Evolutionary conservation across 352 stramenopile species (phyloP).

Genomic region (Pythium coloratum): DNA sequence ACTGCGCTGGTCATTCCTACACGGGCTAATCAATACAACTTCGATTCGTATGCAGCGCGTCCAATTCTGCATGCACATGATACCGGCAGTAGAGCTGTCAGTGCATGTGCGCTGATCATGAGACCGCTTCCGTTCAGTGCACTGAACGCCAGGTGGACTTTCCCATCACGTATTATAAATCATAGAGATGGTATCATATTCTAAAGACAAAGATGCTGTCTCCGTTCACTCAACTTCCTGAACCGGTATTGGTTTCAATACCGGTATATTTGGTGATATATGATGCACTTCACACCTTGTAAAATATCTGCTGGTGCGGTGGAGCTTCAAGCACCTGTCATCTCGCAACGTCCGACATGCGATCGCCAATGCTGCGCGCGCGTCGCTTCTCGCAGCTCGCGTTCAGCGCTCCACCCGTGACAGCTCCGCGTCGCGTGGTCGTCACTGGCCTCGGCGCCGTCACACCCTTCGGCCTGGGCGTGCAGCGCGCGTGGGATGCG

Average conservation of each 20-base stretch:
- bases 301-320: conserved; percentile 1
- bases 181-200: too few species aligned
- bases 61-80: too few species aligned
- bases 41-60: too few species aligned
- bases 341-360: not conserved
- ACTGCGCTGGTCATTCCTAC: too few species aligned
- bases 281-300: not conserved
- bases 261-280: conserved; percentile 3
- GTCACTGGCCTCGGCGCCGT: conserved; percentile 91
- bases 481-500: conserved; percentile 78
- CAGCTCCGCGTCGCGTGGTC: conserved; percentile 82
- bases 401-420: conserved; percentile 56
- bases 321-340: conserved; percentile 15
- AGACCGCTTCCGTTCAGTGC: too few species aligned
- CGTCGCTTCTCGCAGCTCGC: conserved; percentile 64
- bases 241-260: not conserved
- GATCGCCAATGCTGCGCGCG: conserved; percentile 3
- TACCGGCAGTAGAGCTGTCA: too few species aligned
- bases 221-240: too few species aligned
- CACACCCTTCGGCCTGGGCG: conserved; percentile 88
- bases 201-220: too few species aligned
- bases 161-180: too few species aligned
- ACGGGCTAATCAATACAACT: not conserved
- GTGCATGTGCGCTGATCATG: too few species aligned
- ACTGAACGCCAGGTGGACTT: too few species aligned